Evolutionary conservation across 2,329 filamentous ascomycete species (phyloP).

Genomic region (Phaeophleospora eucalypticola): DNA sequence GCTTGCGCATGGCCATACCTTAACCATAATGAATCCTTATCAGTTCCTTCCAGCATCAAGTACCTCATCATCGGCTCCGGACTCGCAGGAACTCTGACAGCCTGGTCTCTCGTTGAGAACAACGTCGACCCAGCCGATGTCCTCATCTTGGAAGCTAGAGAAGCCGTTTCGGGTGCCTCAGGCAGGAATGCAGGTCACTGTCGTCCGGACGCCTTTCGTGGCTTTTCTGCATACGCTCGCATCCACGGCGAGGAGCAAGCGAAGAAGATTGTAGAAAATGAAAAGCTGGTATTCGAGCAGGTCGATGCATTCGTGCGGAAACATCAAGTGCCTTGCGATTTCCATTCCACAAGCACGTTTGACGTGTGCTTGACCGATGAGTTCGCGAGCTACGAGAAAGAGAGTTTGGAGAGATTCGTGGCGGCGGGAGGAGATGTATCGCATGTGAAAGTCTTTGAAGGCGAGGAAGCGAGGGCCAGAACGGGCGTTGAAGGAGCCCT

Average conservation of each 20-base stretch:
- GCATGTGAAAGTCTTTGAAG: constrained; percentile 39
- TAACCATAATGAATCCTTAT: constrained; percentile 34
- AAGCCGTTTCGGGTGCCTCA: constrained; percentile 44
- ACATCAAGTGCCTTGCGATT: constrained; percentile 44
- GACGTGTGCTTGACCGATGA: constrained; percentile 48
- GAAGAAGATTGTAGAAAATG: constrained; percentile 45
- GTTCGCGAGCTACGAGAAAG: constrained; percentile 44
- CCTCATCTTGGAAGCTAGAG: constrained; percentile 42
- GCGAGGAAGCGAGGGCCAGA: constrained; percentile 36
- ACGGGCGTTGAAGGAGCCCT: constrained; percentile 39
- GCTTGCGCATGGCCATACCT: constrained; percentile 43
- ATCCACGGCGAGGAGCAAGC: constrained; percentile 44
- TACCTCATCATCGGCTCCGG: constrained; percentile 45
- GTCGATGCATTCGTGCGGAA: constrained; percentile 42
- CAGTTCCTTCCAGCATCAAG: constrained; percentile 30
- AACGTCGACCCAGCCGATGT: constrained; percentile 35
- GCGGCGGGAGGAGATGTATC: constrained; percentile 44
- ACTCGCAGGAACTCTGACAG: constrained; percentile 40
- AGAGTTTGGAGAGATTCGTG: constrained; percentile 38
- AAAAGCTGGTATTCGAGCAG: constrained; percentile 39
- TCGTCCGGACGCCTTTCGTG: constrained; percentile 46
- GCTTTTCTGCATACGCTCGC: constrained; percentile 42
- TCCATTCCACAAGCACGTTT: constrained; percentile 45
- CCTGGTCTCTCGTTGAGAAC: constrained; percentile 37
- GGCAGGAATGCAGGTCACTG: constrained; percentile 46